Percentiles rank a stretch among this genome's conserved stretches.
Evolutionary conservation across 495 filamentous ascomycete genomes (phyloP).

Genomic region (Aspergillus asperescens): DNA sequence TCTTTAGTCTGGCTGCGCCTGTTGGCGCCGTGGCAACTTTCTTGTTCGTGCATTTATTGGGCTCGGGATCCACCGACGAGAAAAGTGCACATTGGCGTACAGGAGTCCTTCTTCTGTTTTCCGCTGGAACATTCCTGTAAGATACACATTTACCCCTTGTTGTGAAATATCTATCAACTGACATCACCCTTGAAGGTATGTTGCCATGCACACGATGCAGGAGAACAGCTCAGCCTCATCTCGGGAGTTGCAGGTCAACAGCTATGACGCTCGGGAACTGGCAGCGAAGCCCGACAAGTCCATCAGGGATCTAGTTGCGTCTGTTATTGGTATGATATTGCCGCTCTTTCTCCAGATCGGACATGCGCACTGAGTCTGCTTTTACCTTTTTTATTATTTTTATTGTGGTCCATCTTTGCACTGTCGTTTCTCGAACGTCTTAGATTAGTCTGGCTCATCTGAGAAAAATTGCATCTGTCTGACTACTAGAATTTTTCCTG

Average conservation of each 20-base stretch:
- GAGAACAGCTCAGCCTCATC: conserved; percentile 55
- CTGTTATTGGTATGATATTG: conserved; percentile 83
- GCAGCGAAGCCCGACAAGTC: conserved; percentile 39
- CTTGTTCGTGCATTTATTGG: conserved; percentile 66
- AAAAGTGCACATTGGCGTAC: conserved; percentile 74
- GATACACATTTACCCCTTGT: conserved; percentile 26
- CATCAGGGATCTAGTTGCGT: conserved; percentile 57
- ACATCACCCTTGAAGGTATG: conserved; percentile 57
- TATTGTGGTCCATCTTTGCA: conserved; percentile 6
- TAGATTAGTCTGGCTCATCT: background rate
- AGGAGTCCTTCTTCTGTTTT: conserved; percentile 85
- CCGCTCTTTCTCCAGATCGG: conserved; percentile 87
- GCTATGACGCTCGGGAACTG: conserved; percentile 53
- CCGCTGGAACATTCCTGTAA: conserved; percentile 91
- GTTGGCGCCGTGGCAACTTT: conserved; percentile 82
- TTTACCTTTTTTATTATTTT: conserved; percentile 11
- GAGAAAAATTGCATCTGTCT: background rate
- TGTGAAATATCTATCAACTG: background rate
- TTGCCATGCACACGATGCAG: conserved; percentile 98
- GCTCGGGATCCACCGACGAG: conserved; percentile 43
- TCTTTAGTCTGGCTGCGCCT: conserved; percentile 90
- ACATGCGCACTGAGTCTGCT: conserved; percentile 62
- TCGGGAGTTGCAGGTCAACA: conserved; percentile 55
- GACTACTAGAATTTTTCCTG: background rate
- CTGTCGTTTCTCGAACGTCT: background rate